Base-by-base conservation (phyloP, 352 stramenopile species). In the Pythium aphanidermatum region DNA sequence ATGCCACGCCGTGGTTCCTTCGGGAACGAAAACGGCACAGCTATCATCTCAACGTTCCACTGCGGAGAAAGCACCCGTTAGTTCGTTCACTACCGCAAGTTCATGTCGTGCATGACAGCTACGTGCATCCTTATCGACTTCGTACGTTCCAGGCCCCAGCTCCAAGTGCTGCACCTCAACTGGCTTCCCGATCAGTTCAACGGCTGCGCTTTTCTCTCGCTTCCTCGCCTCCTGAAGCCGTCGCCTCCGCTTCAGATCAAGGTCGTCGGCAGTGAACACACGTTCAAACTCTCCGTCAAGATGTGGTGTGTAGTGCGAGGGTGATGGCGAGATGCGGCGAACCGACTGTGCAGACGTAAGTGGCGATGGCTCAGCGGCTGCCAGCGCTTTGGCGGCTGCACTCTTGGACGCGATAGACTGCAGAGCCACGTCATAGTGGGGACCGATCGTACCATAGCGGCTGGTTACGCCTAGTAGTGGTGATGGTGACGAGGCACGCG, bases 121-220 rank as follows among this genome's bases (percentile, higher is more conserved):
- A 47, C 45, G 39, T 64, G 74, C 67, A n/a, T 75, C 64, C 37
- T 61, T 63, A 32, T 68, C 64, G 29, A 78, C 58, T 21, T 82
- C 60, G 37, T 86, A 86, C 40, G 55, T 71, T 6, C 74, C 74
- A 14, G 70, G 68, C 4, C 74, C 74, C 4, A 86, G 58, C 12
- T 55, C 54, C 5, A 83, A 43, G 14, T 46, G 55, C 34, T 56
- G 30, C 16, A 55, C 38, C 14, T 58, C 48, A 0, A 36, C 21
- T 1, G 37, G 37, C 36, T 38, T 58, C 5, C 36, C 34, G 3
- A 32, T 43, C 28, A 40, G 11, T n/a, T n/a, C n/a, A n/a, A n/a
- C n/a, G 6, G 6, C 13, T 10, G 19, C 19, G 14, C n/a, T 17
- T 24, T 8, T 27, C n/a, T 16, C 26, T 42, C 7, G 17, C 16